Conservation (phyloP, 148 eudicot genomes). For the Rhododendron vialii region DNA sequence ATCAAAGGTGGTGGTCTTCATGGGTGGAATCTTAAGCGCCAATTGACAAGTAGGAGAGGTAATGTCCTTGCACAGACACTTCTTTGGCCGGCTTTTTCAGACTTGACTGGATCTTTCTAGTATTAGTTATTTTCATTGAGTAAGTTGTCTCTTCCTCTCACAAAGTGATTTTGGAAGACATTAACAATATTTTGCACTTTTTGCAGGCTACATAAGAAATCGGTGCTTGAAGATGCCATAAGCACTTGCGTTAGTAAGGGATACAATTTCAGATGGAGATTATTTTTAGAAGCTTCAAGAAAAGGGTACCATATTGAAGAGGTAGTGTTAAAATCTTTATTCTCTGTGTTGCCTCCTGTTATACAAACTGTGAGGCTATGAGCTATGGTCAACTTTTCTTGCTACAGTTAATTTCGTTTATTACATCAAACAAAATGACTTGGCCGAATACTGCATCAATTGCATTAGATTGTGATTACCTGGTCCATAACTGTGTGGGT, state of each 20-base stretch:
- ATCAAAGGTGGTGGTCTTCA: conserved; percentile 93
- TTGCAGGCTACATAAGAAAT: conserved; percentile 64
- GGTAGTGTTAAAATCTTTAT: conserved; percentile 30
- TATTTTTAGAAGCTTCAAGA: conserved; percentile 87
- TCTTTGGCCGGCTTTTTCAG: conserved; percentile 98
- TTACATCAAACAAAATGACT: background rate
- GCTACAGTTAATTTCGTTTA: background rate
- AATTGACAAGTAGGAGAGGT: conserved; percentile 94
- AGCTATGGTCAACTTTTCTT: no score
- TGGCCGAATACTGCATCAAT: no score
- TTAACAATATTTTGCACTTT: no score
- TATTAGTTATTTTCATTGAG: background rate
- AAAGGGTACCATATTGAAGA: conserved; percentile 87
- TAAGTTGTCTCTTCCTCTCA: no score
- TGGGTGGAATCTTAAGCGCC: conserved; percentile 64
- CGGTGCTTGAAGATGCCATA: conserved; percentile 86
- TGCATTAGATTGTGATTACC: no score
- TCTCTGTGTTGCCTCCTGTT: no score
- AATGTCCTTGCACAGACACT: conserved; percentile 91
- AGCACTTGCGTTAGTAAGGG: conserved; percentile 86
- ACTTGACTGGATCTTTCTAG: conserved; percentile 95
- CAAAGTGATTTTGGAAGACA: no score
- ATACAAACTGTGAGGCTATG: no score
- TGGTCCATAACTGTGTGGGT: no score
- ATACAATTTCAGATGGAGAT: conserved; percentile 93